phyloP scores from a whole-genome alignment of 176 grass and related monocot species.

The Oryza meyeriana region DNA sequence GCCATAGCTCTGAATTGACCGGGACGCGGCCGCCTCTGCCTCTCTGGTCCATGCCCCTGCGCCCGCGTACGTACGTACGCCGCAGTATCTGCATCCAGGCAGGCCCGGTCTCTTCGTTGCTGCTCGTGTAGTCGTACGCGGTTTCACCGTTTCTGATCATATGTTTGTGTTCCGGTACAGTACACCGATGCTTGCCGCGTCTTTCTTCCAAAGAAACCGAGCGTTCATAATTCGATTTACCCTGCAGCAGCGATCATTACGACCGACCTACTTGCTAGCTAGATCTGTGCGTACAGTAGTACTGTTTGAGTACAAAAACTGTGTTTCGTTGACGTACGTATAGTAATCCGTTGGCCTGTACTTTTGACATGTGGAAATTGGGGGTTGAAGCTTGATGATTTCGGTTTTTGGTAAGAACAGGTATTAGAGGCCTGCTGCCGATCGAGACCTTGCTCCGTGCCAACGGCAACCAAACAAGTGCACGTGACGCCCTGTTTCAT shows the following conservation, averaged over 20 bases:
- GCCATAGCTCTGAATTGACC: neutral
- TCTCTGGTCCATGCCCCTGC: neutral
- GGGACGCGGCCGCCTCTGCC: neutral
- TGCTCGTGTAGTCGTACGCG: too few species aligned
- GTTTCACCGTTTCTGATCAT: too few species aligned
- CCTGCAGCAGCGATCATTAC: neutral
- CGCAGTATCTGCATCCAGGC: too few species aligned
- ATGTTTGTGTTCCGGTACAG: too few species aligned
- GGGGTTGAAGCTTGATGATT: neutral
- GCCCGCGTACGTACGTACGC: too few species aligned
- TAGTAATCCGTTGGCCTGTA: neutral
- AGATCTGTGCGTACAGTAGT: neutral
- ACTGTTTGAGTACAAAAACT: neutral
- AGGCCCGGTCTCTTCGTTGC: too few species aligned
- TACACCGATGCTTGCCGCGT: neutral
- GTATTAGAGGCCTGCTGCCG: neutral
- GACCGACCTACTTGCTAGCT: neutral
- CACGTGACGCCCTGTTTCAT: conserved; percentile 13
- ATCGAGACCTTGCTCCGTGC: neutral
- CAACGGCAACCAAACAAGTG: conserved; percentile 12
- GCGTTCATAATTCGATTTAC: neutral
- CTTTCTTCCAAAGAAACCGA: neutral
- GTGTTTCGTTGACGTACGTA: neutral
- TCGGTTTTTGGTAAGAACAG: neutral
- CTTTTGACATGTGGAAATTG: neutral